phyloP scores from a whole-genome alignment of 1,139 yeast genomes.

The Pichia sp. region DNA sequence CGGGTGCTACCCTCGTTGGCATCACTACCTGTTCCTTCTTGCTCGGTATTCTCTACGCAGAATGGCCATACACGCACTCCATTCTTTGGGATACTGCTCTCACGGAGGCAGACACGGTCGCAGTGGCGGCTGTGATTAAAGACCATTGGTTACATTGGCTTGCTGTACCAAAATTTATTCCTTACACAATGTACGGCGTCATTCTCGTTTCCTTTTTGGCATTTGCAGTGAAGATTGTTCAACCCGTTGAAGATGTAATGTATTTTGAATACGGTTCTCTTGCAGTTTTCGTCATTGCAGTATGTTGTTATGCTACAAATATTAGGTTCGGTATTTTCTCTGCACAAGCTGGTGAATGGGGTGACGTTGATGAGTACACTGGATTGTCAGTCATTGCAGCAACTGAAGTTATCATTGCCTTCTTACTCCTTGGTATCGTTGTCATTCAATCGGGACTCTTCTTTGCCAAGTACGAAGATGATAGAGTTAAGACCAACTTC shows the following conservation, averaged over 20 bases:
- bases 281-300: slow-evolving; percentile 59
- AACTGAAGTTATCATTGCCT: slow-evolving; percentile 67
- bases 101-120: slow-evolving; percentile 43
- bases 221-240: slow-evolving; percentile 68
- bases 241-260: slow-evolving; percentile 76
- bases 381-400: slow-evolving; percentile 93
- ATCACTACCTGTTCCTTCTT: slow-evolving; percentile 54
- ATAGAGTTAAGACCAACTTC: slow-evolving; percentile 46
- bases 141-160: slow-evolving; percentile 73
- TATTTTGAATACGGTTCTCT: slow-evolving; percentile 87
- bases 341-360: slow-evolving; percentile 73
- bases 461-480: slow-evolving; percentile 77
- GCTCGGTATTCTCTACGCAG: slow-evolving; percentile 70
- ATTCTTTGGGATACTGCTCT: slow-evolving; percentile 57
- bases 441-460: slow-evolving; percentile 83
- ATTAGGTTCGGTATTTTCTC: slow-evolving; percentile 75
- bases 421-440: slow-evolving; percentile 69
- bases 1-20: slow-evolving; percentile 18
- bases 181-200: slow-evolving; percentile 51
- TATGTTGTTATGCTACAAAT: slow-evolving; percentile 80
- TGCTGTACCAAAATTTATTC: slow-evolving; percentile 49
- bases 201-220: slow-evolving; percentile 60
- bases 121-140: slow-evolving; percentile 37
- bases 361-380: slow-evolving; percentile 80
- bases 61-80: slow-evolving; percentile 74